Percentiles rank a stretch among this genome's conserved stretches.
Evolutionary conservation across 73 alveolate species (phyloP).

Genomic region (Paramecium pentaurelia): DNA sequence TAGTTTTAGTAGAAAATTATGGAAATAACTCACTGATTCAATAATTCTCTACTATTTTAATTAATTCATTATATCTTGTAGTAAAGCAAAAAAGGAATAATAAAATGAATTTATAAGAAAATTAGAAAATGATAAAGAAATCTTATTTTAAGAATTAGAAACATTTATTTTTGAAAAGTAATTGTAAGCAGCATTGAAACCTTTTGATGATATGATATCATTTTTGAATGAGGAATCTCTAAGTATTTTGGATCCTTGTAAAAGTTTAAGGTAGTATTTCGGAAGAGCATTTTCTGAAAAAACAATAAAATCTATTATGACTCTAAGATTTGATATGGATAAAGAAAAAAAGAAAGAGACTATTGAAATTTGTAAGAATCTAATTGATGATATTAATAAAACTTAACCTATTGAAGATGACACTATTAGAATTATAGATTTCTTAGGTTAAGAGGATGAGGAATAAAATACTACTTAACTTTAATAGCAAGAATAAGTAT

Average conservation of each 20-base stretch:
- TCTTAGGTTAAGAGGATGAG: constrained; percentile 10
- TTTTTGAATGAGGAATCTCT: neutral
- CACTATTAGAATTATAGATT: neutral
- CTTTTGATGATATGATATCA: constrained; percentile 35
- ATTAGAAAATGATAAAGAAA: constrained; percentile 25
- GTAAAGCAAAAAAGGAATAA: constrained; percentile 26
- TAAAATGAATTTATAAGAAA: neutral
- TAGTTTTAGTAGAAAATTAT: neutral
- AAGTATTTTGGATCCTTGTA: constrained; percentile 21
- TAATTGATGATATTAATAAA: constrained; percentile 14
- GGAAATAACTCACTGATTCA: neutral
- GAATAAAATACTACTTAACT: neutral
- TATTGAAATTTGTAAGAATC: neutral
- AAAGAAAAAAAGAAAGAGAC: neutral
- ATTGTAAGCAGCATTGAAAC: neutral
- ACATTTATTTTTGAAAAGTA: neutral
- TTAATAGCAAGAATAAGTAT: neutral
- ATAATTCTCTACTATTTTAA: neutral
- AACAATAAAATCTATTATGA: constrained; percentile 2
- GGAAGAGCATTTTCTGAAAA: constrained; percentile 52
- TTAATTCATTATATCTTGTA: neutral
- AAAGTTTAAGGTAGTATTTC: constrained; percentile 30
- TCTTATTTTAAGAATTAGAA: neutral
- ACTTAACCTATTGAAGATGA: neutral
- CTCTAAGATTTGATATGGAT: neutral